Percentiles rank a stretch among this genome's conserved stretches.
Evolutionary conservation across 345 rosid genomes (phyloP).

Genomic region (Salix arbutifolia): DNA sequence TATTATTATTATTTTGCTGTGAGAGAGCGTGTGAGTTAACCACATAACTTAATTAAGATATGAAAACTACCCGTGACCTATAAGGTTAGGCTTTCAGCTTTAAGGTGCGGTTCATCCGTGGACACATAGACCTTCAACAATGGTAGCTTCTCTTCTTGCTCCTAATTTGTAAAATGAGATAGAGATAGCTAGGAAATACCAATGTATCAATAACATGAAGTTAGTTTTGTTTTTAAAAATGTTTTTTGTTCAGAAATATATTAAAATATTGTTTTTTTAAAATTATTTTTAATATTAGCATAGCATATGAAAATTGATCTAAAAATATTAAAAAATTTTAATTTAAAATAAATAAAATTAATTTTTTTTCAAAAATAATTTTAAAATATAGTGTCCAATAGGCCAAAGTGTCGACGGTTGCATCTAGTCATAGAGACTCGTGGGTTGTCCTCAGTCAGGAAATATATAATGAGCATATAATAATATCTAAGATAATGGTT

Average conservation of each 20-base stretch:
- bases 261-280: no score
- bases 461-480: not conserved
- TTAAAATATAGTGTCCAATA: no score
- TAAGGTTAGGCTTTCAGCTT: not conserved
- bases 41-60: not conserved
- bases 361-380: no score
- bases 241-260: no score
- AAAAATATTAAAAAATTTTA: no score
- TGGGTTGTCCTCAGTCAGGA: not conserved
- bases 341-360: no score
- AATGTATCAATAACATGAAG: not conserved
- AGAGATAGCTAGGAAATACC: not conserved
- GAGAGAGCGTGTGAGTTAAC: not conserved
- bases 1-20: not conserved
- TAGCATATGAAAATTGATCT: no score
- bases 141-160: not conserved
- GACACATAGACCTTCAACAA: not conserved
- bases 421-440: not conserved
- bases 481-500: no score
- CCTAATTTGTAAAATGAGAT: not conserved
- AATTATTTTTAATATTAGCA: no score
- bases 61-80: not conserved
- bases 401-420: no score
- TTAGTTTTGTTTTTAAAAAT: no score
- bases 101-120: not conserved